Conservation (phyloP, 257 asterid species). For the Catharanthus roseus region DNA sequence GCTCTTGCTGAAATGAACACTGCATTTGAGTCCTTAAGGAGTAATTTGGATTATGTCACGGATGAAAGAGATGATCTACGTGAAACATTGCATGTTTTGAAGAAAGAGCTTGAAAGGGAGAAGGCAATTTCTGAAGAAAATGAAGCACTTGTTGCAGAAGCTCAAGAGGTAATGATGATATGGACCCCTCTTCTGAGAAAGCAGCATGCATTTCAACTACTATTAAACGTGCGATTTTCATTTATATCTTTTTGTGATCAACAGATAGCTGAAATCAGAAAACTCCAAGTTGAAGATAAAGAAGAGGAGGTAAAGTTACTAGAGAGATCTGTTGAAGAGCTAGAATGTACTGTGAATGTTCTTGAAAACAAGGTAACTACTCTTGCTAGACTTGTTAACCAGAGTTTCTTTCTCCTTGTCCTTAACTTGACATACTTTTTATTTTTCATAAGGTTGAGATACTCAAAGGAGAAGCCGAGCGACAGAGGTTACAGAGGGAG, state of each 20-base stretch:
- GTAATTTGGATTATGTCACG: conserved; percentile 43
- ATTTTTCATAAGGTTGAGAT: conserved; percentile 52
- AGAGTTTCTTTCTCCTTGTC: neutral
- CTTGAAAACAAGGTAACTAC: conserved; percentile 80
- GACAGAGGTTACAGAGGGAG: conserved; percentile 82
- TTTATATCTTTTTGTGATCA: neutral
- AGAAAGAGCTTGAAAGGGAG: conserved; percentile 55
- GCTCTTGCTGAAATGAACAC: conserved; percentile 53
- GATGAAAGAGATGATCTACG: conserved; percentile 53
- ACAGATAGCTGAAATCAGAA: conserved; percentile 57
- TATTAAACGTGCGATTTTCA: neutral
- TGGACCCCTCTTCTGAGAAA: neutral
- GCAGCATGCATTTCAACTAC: neutral
- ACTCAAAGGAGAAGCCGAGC: conserved; percentile 89
- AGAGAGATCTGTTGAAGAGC: conserved; percentile 86
- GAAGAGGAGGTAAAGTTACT: conserved; percentile 85
- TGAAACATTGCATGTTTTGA: conserved; percentile 33
- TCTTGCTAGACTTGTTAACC: conserved; percentile 17
- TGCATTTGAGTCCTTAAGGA: conserved; percentile 50
- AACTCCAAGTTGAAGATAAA: conserved; percentile 58
- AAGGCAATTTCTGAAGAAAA: conserved; percentile 67
- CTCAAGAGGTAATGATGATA: conserved; percentile 63
- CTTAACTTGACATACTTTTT: conserved; percentile 23
- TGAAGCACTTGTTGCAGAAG: conserved; percentile 60
- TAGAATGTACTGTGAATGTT: conserved; percentile 80